Percentiles rank a stretch among this genome's conserved stretches.
Conservation (phyloP, 2,329 filamentous ascomycete genomes). For the Colletotrichum sp. region DNA sequence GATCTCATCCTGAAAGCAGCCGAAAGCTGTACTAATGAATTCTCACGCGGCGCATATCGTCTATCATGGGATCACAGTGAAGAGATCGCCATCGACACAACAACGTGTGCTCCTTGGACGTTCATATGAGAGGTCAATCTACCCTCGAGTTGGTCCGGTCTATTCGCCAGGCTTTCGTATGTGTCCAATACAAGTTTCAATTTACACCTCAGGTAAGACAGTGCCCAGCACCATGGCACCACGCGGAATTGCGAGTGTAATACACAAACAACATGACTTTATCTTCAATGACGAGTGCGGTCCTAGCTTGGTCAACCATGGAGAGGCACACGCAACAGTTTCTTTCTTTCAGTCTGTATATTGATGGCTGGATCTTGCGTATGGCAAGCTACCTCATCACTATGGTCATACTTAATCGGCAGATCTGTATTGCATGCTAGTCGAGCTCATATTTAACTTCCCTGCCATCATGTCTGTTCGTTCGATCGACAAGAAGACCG, state of each 20-base stretch:
- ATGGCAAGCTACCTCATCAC: neutral
- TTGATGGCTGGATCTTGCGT: too few relatives aligned
- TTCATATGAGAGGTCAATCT: neutral
- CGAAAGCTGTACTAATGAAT: neutral
- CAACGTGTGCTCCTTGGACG: too few relatives aligned
- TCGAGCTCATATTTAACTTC: neutral
- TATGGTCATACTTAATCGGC: neutral
- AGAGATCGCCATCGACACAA: too few relatives aligned
- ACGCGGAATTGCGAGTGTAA: neutral
- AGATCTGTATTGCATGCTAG: neutral
- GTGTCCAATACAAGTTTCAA: neutral
- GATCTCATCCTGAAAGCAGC: neutral
- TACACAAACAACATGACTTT: neutral
- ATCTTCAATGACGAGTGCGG: neutral
- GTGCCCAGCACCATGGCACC: neutral
- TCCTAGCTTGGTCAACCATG: neutral
- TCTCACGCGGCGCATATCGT: too few relatives aligned
- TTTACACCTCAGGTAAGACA: neutral
- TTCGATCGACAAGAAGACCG: neutral
- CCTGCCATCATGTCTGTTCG: neutral
- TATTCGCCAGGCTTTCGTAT: neutral
- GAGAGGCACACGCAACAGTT: neutral
- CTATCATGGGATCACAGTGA: too few relatives aligned
- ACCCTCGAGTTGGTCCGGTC: neutral
- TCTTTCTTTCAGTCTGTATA: neutral